Base-by-base conservation (phyloP, 2,329 filamentous ascomycete genomes). In the Penicillium sp. region DNA sequence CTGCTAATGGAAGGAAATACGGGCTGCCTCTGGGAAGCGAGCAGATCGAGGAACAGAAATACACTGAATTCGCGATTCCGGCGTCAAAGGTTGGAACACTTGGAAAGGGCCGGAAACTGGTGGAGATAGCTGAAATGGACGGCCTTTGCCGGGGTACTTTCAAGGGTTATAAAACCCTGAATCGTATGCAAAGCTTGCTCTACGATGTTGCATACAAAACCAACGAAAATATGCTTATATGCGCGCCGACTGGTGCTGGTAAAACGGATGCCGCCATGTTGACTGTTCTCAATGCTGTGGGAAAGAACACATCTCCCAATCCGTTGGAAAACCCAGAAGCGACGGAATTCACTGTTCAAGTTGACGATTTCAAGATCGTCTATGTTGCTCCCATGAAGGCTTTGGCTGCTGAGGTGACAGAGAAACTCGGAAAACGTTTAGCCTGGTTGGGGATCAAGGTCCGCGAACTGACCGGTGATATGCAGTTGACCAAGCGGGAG, bases 311-410 rank as follows among this genome's bases (percentile, higher is more conserved):
- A 22, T 75, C 78, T 0, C 91, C 93, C 0, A 89, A 82, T 57
- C 91, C 90, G 0, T 76, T 85, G 9, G 87, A 95, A 50, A 75
- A 88, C 35, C 81, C 81, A 0, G 74, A 82, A 47, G 82, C 85
- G 0, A 83, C 78, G 0, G 86, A 95, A 34, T 96, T 96, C 64
- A 80, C 79, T 1, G 87, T 95, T n/a, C 78, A 85, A 51, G 73
- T 82, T 0, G 86, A 95, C 45, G 88, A 95, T 60, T 96, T 97
- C 78, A 97, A 98, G 71, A 91, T 98, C 60, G 89, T 98, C 49
- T 98, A 98, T 61, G 93, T 98, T 35, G 93, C 94, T 1, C 94
- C 93, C 0, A 98, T 98, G 94, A 98, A 98, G 69, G 94, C 93
- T 0, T 76, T 98, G 17, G 94, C 94, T 4, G 93, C 94, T 7